These are phyloP conservation scores for Geotrichum bryndzae DNA, from an alignment of 1,139 yeast genomes.

Conservation along the genomic window DNA sequence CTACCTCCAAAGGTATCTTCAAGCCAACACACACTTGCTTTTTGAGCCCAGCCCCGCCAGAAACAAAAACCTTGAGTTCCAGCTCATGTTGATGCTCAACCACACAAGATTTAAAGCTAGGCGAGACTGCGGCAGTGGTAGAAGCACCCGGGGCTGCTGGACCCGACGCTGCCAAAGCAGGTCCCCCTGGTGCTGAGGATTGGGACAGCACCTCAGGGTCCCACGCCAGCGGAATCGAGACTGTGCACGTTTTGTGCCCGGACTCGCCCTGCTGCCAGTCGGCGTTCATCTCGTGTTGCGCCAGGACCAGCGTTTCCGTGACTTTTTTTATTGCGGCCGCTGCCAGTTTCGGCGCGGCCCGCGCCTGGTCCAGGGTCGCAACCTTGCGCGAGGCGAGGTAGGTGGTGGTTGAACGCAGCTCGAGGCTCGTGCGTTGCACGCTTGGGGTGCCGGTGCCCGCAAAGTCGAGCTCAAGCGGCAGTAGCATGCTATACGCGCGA, in stretches of 20 bases:
- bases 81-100: neutral
- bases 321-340: neutral
- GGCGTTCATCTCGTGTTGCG: neutral
- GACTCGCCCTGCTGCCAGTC: neutral
- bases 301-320: neutral
- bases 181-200: neutral
- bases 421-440: neutral
- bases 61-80: neutral
- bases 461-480: slow-evolving; percentile 3
- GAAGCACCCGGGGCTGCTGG: neutral
- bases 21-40: neutral
- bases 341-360: neutral
- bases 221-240: neutral
- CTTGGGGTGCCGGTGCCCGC: neutral
- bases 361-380: neutral
- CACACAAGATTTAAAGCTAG: neutral
- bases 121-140: neutral
- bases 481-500: neutral
- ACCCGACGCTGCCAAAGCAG: neutral
- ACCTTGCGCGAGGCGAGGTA: slow-evolving; percentile 2
- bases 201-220: neutral
- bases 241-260: neutral
- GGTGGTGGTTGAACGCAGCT: neutral
- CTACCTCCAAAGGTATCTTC: neutral
- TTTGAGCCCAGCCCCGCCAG: neutral